Percentiles rank a stretch among this genome's conserved stretches.
These are phyloP conservation scores for Melaleuca quinquenervia DNA, from an alignment of 345 rosid species.

Conservation along the genomic window DNA sequence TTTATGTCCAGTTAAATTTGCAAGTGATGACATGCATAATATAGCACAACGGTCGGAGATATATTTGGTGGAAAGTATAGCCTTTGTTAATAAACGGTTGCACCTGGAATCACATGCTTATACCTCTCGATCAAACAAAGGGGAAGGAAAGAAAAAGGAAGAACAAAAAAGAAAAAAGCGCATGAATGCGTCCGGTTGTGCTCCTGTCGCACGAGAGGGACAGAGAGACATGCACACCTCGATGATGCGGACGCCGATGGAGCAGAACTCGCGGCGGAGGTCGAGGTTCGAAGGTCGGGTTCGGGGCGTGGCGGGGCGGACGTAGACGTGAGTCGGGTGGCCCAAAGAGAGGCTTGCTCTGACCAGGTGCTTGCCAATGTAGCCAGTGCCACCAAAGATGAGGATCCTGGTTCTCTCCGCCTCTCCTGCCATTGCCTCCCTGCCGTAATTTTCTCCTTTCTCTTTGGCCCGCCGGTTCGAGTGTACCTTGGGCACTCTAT, in stretches of 20 bases:
- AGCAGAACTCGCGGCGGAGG: not conserved
- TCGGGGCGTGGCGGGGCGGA: not conserved
- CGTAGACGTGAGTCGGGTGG: conserved; percentile 11
- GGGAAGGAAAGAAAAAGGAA: too few species aligned
- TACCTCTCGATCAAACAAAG: not conserved
- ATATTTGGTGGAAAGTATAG: not conserved
- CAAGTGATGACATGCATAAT: not conserved
- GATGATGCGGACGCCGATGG: not conserved
- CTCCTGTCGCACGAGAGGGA: not conserved
- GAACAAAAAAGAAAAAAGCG: not conserved
- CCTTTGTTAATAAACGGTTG: not conserved
- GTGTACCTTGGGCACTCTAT: not conserved
- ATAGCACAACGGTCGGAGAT: not conserved
- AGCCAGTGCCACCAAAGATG: conserved; percentile 27
- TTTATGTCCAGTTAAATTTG: too few species aligned
- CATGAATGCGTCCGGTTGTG: not conserved
- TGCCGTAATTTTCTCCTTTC: not conserved
- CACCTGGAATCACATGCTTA: not conserved
- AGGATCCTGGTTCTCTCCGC: not conserved
- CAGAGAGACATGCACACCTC: not conserved
- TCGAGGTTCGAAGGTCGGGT: not conserved
- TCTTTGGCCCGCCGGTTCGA: not conserved
- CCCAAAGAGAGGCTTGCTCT: conserved; percentile 16
- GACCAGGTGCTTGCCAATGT: conserved; percentile 21
- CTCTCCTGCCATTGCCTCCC: not conserved